Evolutionary conservation across 1,139 yeast species (phyloP).

Genomic region (Yamadazyma conglobata): DNA sequence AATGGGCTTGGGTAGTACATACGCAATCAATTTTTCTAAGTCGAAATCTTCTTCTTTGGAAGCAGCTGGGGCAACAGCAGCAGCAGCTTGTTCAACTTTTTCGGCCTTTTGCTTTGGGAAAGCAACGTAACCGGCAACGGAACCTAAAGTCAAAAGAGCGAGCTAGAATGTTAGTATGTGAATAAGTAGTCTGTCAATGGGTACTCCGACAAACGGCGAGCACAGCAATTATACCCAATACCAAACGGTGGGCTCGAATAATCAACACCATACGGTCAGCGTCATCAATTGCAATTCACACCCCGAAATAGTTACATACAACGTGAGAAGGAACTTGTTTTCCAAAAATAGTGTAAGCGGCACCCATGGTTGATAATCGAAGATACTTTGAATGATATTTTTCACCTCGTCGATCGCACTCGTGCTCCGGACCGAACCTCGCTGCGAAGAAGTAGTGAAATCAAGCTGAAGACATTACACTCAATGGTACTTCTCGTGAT

Average conservation of each 20-base stretch:
- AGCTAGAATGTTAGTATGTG: conserved; percentile 31
- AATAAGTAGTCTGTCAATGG: not conserved
- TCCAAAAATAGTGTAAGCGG: conserved; percentile 62
- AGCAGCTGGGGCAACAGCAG: conserved; percentile 28
- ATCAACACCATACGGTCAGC: no score
- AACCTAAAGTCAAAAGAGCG: conserved; percentile 43
- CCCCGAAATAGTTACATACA: no score
- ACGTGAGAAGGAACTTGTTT: conserved; percentile 62
- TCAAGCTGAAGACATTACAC: no score
- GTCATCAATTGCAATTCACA: no score
- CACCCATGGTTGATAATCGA: conserved; percentile 44
- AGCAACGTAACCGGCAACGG: conserved; percentile 42
- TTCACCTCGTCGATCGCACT: not conserved
- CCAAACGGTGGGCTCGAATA: no score
- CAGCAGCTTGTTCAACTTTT: conserved; percentile 30
- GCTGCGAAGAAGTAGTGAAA: not conserved
- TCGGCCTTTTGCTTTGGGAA: conserved; percentile 37
- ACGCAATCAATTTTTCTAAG: conserved; percentile 58
- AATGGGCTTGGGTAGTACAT: conserved; percentile 23
- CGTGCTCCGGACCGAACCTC: not conserved
- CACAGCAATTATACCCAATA: no score
- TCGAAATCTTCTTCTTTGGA: conserved; percentile 54
- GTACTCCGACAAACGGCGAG: no score
- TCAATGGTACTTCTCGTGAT: no score
- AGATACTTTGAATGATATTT: not conserved